Conservation (phyloP, 176 grass and related monocot genomes). For the Musa acuminata region DNA sequence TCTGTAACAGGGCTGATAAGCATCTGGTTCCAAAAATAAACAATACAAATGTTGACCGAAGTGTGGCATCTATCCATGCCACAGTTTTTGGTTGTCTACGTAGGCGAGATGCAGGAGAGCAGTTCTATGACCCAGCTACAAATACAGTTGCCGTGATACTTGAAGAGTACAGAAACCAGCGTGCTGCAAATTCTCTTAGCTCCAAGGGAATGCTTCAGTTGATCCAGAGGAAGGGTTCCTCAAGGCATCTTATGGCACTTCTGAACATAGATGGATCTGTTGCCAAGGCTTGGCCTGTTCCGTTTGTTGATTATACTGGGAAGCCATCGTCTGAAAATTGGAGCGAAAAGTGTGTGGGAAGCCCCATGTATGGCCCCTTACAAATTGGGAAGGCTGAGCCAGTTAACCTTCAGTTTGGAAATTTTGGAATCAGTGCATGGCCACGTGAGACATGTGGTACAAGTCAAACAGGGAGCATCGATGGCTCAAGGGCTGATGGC, state of each 20-base stretch:
- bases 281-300: slow-evolving; percentile 77
- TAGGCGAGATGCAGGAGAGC: slow-evolving; percentile 47
- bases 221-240: slow-evolving; percentile 75
- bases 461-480: slow-evolving; percentile 34
- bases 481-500: slow-evolving; percentile 20
- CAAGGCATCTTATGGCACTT: slow-evolving; percentile 82
- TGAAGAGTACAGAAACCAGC: slow-evolving; percentile 76
- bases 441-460: slow-evolving; percentile 54
- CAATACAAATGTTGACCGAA: slow-evolving; percentile 91
- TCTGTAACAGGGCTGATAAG: slow-evolving; percentile 84
- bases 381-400: slow-evolving; percentile 60
- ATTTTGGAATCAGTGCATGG: slow-evolving; percentile 86
- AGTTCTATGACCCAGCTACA: slow-evolving; percentile 58
- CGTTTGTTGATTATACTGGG: slow-evolving; percentile 24
- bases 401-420: slow-evolving; percentile 83
- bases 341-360: slow-evolving; percentile 25
- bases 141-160: slow-evolving; percentile 60
- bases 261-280: slow-evolving; percentile 82
- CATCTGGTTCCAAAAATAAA: slow-evolving; percentile 93
- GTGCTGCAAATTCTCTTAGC: slow-evolving; percentile 74
- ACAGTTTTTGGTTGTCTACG: slow-evolving; percentile 84
- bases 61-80: slow-evolving; percentile 76
- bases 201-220: slow-evolving; percentile 94
- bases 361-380: slow-evolving; percentile 38
- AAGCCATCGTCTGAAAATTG: slow-evolving; percentile 13